Percentiles rank a stretch among this genome's conserved stretches.
Evolutionary conservation across 768 basidiomycete genomes (phyloP).

Genomic region (Suillus tomentosus): DNA sequence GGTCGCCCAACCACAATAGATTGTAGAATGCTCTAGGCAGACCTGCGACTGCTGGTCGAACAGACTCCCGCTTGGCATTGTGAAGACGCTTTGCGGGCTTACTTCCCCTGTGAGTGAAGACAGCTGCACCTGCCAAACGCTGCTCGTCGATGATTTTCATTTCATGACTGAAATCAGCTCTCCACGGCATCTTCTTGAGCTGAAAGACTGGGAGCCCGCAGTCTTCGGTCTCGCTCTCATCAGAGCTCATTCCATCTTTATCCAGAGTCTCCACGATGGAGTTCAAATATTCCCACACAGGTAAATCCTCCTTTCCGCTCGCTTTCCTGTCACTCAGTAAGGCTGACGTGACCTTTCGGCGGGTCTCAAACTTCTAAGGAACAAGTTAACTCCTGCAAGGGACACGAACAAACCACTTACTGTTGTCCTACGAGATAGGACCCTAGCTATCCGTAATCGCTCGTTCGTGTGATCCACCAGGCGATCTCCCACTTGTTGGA

Average conservation of each 20-base stretch:
- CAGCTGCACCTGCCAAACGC: background rate
- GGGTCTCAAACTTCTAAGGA: too few species aligned
- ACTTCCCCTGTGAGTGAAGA: background rate
- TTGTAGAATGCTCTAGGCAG: background rate
- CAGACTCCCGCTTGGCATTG: background rate
- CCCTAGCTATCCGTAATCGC: too few species aligned
- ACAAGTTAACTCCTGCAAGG: too few species aligned
- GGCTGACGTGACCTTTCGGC: too few species aligned
- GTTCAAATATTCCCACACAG: background rate
- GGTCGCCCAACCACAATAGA: background rate
- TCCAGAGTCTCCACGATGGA: slow-evolving; percentile 2
- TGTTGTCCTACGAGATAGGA: too few species aligned
- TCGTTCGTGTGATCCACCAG: too few species aligned
- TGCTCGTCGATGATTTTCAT: background rate
- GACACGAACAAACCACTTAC: too few species aligned
- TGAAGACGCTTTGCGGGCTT: background rate
- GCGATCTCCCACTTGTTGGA: too few species aligned
- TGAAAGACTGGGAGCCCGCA: background rate
- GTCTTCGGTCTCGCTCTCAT: background rate
- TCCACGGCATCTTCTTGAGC: background rate
- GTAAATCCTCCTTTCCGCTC: background rate
- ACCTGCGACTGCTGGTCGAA: background rate
- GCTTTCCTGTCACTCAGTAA: background rate
- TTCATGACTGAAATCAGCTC: background rate
- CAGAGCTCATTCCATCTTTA: slow-evolving; percentile 10